Percentiles rank a stretch among this genome's conserved stretches.
phyloP scores from a whole-genome alignment of 768 basidiomycete genomes.

The Phaeolepiota aurea region DNA sequence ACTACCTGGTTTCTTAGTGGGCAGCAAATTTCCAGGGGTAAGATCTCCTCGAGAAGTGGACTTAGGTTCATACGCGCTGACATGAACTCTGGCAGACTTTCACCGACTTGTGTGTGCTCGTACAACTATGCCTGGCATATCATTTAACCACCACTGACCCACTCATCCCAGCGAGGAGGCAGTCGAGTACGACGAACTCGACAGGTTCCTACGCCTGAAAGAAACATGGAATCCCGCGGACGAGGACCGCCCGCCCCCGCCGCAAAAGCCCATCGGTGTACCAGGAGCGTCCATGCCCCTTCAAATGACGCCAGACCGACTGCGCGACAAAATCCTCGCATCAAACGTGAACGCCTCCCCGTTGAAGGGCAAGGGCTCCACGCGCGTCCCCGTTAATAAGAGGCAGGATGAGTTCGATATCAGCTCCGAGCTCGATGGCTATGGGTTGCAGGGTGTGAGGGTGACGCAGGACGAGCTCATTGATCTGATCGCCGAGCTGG shows the following conservation, averaged over 20 bases:
- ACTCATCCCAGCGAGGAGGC: constrained; percentile 60
- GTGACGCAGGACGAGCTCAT: constrained; percentile 69
- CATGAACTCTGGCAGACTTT: constrained; percentile 44
- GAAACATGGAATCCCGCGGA: constrained; percentile 61
- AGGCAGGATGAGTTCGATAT: constrained; percentile 50
- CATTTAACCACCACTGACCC: constrained; percentile 4
- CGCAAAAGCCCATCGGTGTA: constrained; percentile 62
- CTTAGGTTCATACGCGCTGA: neutral
- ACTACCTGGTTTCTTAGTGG: constrained; percentile 77
- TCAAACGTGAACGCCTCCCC: constrained; percentile 37
- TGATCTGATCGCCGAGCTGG: constrained; percentile 66
- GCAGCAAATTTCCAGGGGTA: constrained; percentile 71
- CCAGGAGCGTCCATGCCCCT: constrained; percentile 69
- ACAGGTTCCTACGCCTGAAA: constrained; percentile 61
- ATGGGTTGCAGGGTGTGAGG: constrained; percentile 68
- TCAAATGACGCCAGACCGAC: constrained; percentile 74
- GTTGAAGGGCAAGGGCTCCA: constrained; percentile 25
- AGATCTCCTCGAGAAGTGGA: constrained; percentile 16
- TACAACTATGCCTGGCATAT: constrained; percentile 3
- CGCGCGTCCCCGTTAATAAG: constrained; percentile 44
- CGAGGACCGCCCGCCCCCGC: constrained; percentile 48
- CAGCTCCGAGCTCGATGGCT: constrained; percentile 59
- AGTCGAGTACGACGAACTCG: constrained; percentile 70
- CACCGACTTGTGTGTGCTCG: constrained; percentile 54
- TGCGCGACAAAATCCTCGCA: constrained; percentile 50